phyloP scores from a whole-genome alignment of 2,329 filamentous ascomycete species.

The Alternaria triticina region DNA sequence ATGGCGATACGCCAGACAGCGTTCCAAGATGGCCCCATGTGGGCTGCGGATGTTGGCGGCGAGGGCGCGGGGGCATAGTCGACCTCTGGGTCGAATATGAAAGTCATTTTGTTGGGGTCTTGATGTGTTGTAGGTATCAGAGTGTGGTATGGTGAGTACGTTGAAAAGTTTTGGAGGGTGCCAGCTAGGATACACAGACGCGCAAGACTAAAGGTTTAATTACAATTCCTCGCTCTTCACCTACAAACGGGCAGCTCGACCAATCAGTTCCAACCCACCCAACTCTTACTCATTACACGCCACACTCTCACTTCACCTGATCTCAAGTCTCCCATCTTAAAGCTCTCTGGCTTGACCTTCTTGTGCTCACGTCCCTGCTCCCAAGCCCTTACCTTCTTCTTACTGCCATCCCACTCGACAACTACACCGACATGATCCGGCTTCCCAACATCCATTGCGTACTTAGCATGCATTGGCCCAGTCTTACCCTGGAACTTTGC shows the following conservation, averaged over 20 bases:
- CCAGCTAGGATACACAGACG: not conserved
- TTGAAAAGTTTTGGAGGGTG: not conserved
- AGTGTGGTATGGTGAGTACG: not conserved
- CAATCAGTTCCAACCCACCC: conserved; percentile 76
- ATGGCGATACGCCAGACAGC: not conserved
- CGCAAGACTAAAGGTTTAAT: not conserved
- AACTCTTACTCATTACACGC: conserved; percentile 89
- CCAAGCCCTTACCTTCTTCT: conserved; percentile 96
- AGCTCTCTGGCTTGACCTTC: conserved; percentile 93
- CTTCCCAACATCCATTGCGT: conserved; percentile 85
- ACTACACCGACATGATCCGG: conserved; percentile 89
- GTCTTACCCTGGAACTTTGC: conserved; percentile 95
- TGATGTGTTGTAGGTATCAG: not conserved
- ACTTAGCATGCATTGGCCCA: conserved; percentile 94
- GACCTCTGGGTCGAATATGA: not conserved
- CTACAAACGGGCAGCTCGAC: not conserved
- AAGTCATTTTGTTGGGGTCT: not conserved
- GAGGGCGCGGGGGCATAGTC: not conserved
- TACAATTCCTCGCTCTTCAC: not conserved
- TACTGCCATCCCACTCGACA: conserved; percentile 96
- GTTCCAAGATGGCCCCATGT: not conserved
- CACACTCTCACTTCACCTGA: conserved; percentile 97
- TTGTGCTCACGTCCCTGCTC: conserved; percentile 93
- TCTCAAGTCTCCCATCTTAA: conserved; percentile 87
- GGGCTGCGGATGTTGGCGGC: not conserved